phyloP scores from a whole-genome alignment of 306 rosid genomes.

The Cucumis cinereus region DNA sequence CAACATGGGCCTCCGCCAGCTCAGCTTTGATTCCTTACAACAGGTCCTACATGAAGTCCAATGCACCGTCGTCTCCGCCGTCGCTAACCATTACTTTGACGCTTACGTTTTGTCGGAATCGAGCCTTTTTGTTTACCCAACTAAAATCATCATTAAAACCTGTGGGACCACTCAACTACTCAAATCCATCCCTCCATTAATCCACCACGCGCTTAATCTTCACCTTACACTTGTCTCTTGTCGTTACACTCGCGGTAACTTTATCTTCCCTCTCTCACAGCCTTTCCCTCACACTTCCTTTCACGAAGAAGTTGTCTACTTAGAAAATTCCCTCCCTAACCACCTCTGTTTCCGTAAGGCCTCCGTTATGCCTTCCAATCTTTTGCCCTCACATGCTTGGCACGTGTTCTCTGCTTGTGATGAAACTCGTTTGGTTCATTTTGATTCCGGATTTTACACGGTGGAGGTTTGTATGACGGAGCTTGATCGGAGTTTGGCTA shows the following conservation, averaged over 20 bases:
- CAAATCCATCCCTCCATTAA: constrained; percentile 65
- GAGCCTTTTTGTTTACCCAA: constrained; percentile 90
- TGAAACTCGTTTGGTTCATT: neutral
- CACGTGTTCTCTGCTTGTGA: constrained; percentile 67
- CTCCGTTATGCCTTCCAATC: constrained; percentile 67
- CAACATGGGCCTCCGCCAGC: constrained; percentile 21
- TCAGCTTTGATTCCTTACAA: constrained; percentile 52
- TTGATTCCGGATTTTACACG: constrained; percentile 26
- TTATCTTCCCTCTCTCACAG: constrained; percentile 70
- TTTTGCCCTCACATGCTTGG: constrained; percentile 57
- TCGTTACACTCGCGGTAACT: constrained; percentile 78
- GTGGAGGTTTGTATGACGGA: constrained; percentile 94
- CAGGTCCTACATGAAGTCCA: constrained; percentile 64
- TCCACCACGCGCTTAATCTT: constrained; percentile 36
- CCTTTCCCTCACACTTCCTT: constrained; percentile 80
- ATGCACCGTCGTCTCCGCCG: constrained; percentile 95
- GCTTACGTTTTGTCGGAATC: constrained; percentile 91
- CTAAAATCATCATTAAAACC: constrained; percentile 85
- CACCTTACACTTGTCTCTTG: constrained; percentile 40
- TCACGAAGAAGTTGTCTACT: constrained; percentile 50
- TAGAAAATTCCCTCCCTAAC: constrained; percentile 45
- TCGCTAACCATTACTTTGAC: constrained; percentile 66
- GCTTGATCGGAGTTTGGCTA: constrained; percentile 50
- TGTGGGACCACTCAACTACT: constrained; percentile 97
- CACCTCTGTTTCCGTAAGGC: constrained; percentile 52